Evolutionary conservation across 192 early-diverging fungal genomes (phyloP).

Genomic region (Coemansia sp.): DNA sequence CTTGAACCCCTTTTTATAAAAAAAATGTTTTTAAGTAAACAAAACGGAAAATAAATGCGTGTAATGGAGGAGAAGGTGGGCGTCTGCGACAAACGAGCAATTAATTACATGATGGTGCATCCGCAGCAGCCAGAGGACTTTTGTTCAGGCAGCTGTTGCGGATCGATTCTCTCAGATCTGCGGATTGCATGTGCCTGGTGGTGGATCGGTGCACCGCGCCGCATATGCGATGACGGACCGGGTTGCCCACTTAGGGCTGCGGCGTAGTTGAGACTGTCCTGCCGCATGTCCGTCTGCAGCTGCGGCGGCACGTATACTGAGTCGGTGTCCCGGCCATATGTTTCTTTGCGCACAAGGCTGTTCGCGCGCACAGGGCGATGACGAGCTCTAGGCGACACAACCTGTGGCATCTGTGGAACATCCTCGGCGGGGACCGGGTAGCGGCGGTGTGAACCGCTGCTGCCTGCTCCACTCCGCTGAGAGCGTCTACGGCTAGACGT

Average conservation of each 20-base stretch:
- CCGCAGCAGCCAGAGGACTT: conserved; percentile 31
- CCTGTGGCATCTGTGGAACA: conserved; percentile 1
- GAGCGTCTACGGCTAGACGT: conserved; percentile 2
- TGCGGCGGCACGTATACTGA: not conserved
- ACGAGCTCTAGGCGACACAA: not conserved
- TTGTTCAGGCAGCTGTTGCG: conserved; percentile 2
- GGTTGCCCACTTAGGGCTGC: not conserved
- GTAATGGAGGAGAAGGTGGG: not conserved
- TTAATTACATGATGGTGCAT: conserved; percentile 46
- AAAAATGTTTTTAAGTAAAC: not conserved
- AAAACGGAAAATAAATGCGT: not conserved
- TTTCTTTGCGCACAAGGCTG: not conserved
- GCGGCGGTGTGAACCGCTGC: not conserved
- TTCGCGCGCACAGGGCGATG: not conserved
- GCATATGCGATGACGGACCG: not conserved
- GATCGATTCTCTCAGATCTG: not conserved
- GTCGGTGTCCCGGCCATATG: not conserved
- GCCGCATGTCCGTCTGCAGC: not conserved
- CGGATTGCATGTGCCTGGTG: not conserved
- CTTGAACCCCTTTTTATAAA: not conserved
- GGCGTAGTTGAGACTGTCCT: conserved; percentile 1
- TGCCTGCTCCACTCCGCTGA: not conserved
- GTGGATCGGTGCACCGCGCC: not conserved
- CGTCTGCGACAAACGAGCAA: conserved; percentile 1
- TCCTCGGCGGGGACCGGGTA: not conserved